These are phyloP conservation scores for Inonotus obliquus DNA, from an alignment of 1,284 basidiomycete genomes.

Conservation along the genomic window DNA sequence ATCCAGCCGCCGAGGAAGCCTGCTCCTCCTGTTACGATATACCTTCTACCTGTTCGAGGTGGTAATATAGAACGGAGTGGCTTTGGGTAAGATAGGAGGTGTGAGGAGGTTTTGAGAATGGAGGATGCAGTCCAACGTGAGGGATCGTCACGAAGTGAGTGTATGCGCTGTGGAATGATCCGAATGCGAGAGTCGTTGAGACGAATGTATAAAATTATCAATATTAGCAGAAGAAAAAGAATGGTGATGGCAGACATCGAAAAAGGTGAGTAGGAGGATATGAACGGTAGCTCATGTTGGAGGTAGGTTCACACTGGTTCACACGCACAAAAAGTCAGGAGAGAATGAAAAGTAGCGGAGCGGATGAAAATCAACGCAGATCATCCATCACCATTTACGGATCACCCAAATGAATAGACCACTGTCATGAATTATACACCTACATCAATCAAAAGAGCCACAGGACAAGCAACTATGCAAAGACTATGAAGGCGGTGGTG, in stretches of 20 bases:
- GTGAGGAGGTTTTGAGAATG: not conserved
- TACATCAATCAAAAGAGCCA: no score
- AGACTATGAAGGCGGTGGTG: slow-evolving; percentile 13
- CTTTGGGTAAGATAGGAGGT: slow-evolving; percentile 22
- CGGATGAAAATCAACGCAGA: no score
- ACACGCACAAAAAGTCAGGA: no score
- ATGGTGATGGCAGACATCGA: no score
- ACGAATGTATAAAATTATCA: not conserved
- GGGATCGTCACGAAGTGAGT: not conserved
- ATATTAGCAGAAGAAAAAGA: no score
- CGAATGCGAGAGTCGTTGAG: not conserved
- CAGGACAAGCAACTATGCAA: not conserved
- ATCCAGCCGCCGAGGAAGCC: slow-evolving; percentile 77
- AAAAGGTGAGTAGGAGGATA: no score
- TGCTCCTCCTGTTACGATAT: slow-evolving; percentile 48
- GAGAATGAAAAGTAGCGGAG: no score
- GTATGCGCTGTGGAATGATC: slow-evolving; percentile 27
- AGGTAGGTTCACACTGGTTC: no score
- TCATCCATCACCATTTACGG: no score
- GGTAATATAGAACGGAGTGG: slow-evolving; percentile 34
- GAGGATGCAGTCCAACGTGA: slow-evolving; percentile 35
- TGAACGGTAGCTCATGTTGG: no score
- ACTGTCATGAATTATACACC: no score
- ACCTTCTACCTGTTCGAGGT: slow-evolving; percentile 49
- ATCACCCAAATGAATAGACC: no score